Evolutionary conservation across 192 early-diverging fungal species (phyloP), one percentile per base, ranked within the genome.

Genomic region (Rhizophagus clarus): DNA sequence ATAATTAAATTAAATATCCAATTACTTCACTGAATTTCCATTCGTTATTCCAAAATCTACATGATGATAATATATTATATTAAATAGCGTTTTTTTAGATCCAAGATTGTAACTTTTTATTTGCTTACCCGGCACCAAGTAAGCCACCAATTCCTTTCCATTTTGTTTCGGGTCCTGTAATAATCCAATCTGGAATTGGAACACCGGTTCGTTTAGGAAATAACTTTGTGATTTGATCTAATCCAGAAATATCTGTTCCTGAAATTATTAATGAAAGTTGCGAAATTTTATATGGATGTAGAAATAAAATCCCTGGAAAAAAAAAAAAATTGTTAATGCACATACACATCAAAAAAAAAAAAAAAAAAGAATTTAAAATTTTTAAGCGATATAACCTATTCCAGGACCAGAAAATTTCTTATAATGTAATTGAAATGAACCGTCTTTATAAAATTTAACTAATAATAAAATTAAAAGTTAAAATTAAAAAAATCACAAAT

Each of bases 141-240:
- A 89, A 80, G 6, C 88, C 88, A n/a, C 88, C 88, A 45, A 85
- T 69, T 14, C 88, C 88, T 63, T 85, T 83, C 79, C 84, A 87
- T 60, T 79, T 71, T 78, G 85, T 84, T 76, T 85, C 80, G 7
- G 87, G 82, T 9, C 85, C 86, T 28, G 83, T 85, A 2, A 89
- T 86, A 85, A 86, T 79, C 85, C 87, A 89, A 70, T 89, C 88
- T 32, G 88, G 87, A 29, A 89, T 82, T 15, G 88, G 32, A 6
- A 87, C 80, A 4, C 88, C 88, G 28, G 88, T 86, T 11, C 86
- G 83, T 49, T 84, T 87, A 12, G 87, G 88, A 40, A 89, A 79
- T n/a, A 89, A 74, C 51, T 83, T 77, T 10, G 82, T 74, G 1
- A 87, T 86, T 3, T 72, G 74, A 26, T 82, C 74, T 4, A 89